Conservation (phyloP, 2,329 filamentous ascomycete species). For the Epichloe coenophiala region DNA sequence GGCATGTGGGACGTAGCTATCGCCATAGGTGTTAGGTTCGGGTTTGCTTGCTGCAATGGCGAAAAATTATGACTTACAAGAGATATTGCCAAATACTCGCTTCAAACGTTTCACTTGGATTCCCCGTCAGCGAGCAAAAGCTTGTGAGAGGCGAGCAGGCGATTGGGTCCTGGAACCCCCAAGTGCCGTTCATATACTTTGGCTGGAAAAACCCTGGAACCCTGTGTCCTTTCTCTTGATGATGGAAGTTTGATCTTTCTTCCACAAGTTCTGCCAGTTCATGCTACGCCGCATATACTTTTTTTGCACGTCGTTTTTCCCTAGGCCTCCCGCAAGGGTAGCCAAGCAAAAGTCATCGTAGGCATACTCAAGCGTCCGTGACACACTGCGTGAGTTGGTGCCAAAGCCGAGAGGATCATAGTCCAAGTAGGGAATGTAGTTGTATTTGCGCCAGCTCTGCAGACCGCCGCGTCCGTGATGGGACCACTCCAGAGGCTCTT, state of each 20-base stretch:
- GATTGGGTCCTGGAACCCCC: constrained; percentile 51
- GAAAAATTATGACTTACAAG: constrained; percentile 34
- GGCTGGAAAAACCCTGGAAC: constrained; percentile 60
- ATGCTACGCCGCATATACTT: constrained; percentile 49
- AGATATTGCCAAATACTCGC: constrained; percentile 59
- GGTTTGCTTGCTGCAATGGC: background rate
- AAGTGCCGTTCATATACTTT: constrained; percentile 52
- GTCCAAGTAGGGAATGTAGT: constrained; percentile 61
- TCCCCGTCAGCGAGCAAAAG: constrained; percentile 44
- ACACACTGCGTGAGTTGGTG: constrained; percentile 55
- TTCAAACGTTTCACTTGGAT: constrained; percentile 58
- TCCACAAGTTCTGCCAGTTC: constrained; percentile 60
- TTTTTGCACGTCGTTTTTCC: constrained; percentile 24
- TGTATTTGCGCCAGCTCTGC: constrained; percentile 53
- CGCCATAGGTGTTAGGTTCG: background rate
- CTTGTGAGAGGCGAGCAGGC: constrained; percentile 31
- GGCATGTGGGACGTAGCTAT: constrained; percentile 30
- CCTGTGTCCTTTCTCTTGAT: constrained; percentile 30
- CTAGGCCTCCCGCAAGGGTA: constrained; percentile 45
- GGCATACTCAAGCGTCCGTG: constrained; percentile 64
- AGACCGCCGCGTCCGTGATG: constrained; percentile 60
- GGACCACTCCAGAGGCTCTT: constrained; percentile 55
- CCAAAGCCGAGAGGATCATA: constrained; percentile 51
- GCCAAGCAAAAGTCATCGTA: constrained; percentile 68
- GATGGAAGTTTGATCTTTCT: constrained; percentile 29